Conservation (phyloP, 1,284 basidiomycete genomes). For the Tremellales sp. region DNA sequence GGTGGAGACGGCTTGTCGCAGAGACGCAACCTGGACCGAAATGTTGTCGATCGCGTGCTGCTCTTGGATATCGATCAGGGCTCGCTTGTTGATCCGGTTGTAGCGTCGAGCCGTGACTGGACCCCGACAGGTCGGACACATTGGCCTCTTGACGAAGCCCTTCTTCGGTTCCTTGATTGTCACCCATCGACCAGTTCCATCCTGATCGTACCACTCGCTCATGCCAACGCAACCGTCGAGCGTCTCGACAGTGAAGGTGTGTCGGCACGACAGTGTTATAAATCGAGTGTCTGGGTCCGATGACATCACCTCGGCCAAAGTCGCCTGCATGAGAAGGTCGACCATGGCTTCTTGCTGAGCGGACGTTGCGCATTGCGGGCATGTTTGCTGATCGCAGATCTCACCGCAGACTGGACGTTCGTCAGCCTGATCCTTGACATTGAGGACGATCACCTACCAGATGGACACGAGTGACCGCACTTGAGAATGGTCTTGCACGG, state of each 20-base stretch:
- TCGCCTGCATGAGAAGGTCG: slow-evolving; percentile 45
- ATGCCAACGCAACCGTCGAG: background rate
- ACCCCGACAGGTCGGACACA: background rate
- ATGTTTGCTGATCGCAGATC: slow-evolving; percentile 58
- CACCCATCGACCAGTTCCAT: background rate
- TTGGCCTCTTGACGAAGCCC: background rate
- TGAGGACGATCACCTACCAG: too few species aligned
- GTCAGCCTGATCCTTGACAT: background rate
- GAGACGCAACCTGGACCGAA: background rate
- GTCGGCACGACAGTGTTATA: slow-evolving; percentile 62
- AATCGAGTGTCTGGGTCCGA: slow-evolving; percentile 38
- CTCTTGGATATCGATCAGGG: slow-evolving; percentile 59
- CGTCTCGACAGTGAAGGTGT: slow-evolving; percentile 62
- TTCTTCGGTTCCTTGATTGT: background rate
- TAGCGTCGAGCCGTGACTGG: background rate
- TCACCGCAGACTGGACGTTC: slow-evolving; percentile 63
- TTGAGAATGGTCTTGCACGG: slow-evolving; percentile 53
- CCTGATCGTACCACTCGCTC: background rate
- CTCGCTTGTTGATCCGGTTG: background rate
- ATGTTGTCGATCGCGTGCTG: slow-evolving; percentile 54
- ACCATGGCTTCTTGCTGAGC: slow-evolving; percentile 25
- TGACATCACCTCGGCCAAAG: slow-evolving; percentile 47
- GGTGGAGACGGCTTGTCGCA: background rate
- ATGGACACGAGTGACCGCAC: slow-evolving; percentile 67
- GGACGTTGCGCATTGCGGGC: slow-evolving; percentile 54